Percentiles rank a stretch among this genome's conserved stretches.
Conservation (phyloP, 2,329 filamentous ascomycete genomes). For the Fragosphaeria purpurea region DNA sequence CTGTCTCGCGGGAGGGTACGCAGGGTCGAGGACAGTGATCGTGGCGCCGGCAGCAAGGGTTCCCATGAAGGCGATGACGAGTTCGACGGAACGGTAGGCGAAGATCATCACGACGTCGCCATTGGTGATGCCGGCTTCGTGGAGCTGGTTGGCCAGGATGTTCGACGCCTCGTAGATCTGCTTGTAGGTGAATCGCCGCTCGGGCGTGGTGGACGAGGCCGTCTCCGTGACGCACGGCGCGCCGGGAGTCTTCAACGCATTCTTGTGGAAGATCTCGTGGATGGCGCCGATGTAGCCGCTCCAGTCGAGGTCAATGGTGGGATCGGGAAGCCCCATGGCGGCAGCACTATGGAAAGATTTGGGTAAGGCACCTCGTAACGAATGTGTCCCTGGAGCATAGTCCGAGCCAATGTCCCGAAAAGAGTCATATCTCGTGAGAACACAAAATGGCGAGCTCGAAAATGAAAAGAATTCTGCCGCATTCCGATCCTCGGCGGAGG, state of each 20-base stretch:
- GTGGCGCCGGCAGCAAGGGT: constrained; percentile 48
- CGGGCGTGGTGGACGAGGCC: constrained; percentile 34
- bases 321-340: too few species aligned
- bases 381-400: too few species aligned
- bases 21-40: constrained; percentile 63
- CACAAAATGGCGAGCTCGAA: too few species aligned
- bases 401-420: too few species aligned
- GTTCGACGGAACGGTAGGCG: constrained; percentile 63
- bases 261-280: constrained; percentile 57
- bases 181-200: constrained; percentile 67
- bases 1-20: constrained; percentile 71
- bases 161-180: constrained; percentile 84
- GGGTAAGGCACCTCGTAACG: too few species aligned
- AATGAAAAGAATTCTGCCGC: too few species aligned
- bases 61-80: constrained; percentile 67
- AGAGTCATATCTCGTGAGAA: too few species aligned
- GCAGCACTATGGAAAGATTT: too few species aligned
- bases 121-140: constrained; percentile 58
- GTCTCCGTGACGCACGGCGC: constrained; percentile 41
- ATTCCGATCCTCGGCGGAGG: too few species aligned
- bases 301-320: too few species aligned
- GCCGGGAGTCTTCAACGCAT: constrained; percentile 60
- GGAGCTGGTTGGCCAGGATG: constrained; percentile 67
- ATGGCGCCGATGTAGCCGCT: constrained; percentile 33
- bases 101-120: constrained; percentile 94